phyloP scores from a whole-genome alignment of 768 basidiomycete genomes.

The Boletus tomentosulus region DNA sequence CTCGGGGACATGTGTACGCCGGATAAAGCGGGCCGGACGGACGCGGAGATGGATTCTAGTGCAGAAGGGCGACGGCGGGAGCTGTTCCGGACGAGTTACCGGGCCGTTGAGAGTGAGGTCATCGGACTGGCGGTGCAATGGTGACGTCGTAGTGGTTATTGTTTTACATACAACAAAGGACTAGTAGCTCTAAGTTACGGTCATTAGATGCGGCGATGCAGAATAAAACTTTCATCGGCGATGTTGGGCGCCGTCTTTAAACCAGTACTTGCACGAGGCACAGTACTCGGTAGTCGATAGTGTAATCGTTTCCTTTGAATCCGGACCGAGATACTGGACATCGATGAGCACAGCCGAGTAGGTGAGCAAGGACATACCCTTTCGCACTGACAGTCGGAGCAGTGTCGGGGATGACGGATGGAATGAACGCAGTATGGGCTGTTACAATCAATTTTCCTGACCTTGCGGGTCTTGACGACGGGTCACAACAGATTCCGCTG shows the following conservation, averaged over 20 bases:
- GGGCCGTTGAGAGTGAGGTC: constrained; percentile 83
- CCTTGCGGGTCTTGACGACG: constrained; percentile 30
- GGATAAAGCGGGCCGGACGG: constrained; percentile 26
- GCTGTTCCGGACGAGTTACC: constrained; percentile 74
- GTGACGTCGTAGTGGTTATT: constrained; percentile 34
- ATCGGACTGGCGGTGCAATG: constrained; percentile 73
- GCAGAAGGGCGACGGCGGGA: constrained; percentile 42
- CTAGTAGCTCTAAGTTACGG: constrained; percentile 30
- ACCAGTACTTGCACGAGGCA: constrained; percentile 56
- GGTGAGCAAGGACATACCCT: constrained; percentile 30
- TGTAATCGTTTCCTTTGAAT: constrained; percentile 58
- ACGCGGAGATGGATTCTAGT: constrained; percentile 36
- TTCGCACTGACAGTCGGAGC: constrained; percentile 42
- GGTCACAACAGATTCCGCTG: background rate
- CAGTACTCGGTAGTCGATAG: constrained; percentile 50
- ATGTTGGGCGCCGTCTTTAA: constrained; percentile 41
- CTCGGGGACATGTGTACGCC: constrained; percentile 40
- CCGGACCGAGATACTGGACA: constrained; percentile 61
- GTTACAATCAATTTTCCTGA: constrained; percentile 33
- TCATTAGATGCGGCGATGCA: constrained; percentile 19
- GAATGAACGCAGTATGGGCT: constrained; percentile 40
- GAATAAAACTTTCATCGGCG: constrained; percentile 25
- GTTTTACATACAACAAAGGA: constrained; percentile 19
- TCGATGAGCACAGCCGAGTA: constrained; percentile 2
- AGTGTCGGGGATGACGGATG: constrained; percentile 36